Percentiles rank a stretch among this genome's conserved stretches.
These are phyloP conservation scores for Lotus japonicus DNA, from an alignment of 306 rosid species.

Conservation along the genomic window DNA sequence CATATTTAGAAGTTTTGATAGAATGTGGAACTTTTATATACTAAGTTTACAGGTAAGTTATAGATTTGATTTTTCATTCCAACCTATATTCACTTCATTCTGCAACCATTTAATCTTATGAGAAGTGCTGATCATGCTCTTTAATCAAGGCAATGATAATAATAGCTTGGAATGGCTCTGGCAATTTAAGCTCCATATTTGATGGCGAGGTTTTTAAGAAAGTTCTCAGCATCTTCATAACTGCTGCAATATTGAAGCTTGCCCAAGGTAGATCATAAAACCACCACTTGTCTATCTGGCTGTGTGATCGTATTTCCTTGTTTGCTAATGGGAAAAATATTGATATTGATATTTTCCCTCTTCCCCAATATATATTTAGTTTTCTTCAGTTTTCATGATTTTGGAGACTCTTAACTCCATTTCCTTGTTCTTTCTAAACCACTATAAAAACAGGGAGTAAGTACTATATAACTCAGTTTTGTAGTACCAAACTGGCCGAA, in stretches of 20 bases:
- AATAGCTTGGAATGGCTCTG: constrained; percentile 82
- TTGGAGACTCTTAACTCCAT: constrained; percentile 12
- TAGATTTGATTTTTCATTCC: not conserved
- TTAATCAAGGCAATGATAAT: constrained; percentile 77
- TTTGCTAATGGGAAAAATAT: not conserved
- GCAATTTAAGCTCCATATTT: constrained; percentile 53
- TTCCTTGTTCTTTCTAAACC: not conserved
- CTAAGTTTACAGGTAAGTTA: constrained; percentile 74
- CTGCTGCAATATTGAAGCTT: constrained; percentile 94
- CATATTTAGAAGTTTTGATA: constrained; percentile 87
- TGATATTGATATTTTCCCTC: not conserved
- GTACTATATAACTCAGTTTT: not conserved
- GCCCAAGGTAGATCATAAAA: constrained; percentile 65
- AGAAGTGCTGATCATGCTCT: constrained; percentile 26
- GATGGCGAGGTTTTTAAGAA: constrained; percentile 74
- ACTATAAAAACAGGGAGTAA: not conserved
- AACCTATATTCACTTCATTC: constrained; percentile 9
- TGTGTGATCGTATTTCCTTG: constrained; percentile 2
- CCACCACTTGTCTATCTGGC: constrained; percentile 5
- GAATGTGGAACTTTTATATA: constrained; percentile 96
- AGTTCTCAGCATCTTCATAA: constrained; percentile 86
- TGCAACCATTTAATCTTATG: constrained; percentile 15
- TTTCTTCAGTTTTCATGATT: not conserved
- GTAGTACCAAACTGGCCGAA: too few relatives aligned
- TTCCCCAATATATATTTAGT: not conserved